phyloP scores from a whole-genome alignment of 179 eudicot genomes.

The Spergularia azorica region DNA sequence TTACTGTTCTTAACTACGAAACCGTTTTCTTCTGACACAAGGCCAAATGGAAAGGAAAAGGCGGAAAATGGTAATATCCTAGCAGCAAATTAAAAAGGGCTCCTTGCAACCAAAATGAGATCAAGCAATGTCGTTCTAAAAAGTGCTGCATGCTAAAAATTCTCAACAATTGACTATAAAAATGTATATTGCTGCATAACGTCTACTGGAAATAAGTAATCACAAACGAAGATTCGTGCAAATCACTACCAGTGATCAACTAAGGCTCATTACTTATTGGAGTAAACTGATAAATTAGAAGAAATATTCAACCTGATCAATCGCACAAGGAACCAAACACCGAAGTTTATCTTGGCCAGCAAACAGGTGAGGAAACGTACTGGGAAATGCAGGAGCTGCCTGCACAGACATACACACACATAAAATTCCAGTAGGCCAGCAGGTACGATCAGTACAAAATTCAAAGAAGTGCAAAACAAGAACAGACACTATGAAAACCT shows the following conservation, averaged over 20 bases:
- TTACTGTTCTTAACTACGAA: neutral
- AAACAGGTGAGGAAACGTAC: conserved; percentile 94
- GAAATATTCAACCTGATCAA: conserved; percentile 78
- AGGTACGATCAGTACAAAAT: neutral
- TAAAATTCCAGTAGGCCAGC: neutral
- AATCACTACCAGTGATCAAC: neutral
- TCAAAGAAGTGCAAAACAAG: neutral
- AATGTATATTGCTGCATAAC: neutral
- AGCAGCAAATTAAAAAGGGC: neutral
- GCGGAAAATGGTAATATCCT: neutral
- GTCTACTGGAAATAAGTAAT: neutral
- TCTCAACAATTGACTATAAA: neutral
- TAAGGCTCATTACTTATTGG: neutral
- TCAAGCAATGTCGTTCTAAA: conserved; percentile 10
- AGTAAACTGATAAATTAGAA: neutral
- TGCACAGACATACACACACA: conserved; percentile 31
- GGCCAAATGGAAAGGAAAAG: neutral
- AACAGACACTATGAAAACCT: neutral
- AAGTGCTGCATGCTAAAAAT: neutral
- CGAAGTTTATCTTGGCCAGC: conserved; percentile 68
- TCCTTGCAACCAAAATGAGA: neutral
- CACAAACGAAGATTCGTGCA: neutral
- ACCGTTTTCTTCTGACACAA: too few relatives aligned
- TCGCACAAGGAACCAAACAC: conserved; percentile 98
- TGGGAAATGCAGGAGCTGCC: conserved; percentile 98